Evolutionary conservation across 495 filamentous ascomycete genomes (phyloP), one percentile per base, ranked within the genome.

Genomic region (Cladorrhinum samala): DNA sequence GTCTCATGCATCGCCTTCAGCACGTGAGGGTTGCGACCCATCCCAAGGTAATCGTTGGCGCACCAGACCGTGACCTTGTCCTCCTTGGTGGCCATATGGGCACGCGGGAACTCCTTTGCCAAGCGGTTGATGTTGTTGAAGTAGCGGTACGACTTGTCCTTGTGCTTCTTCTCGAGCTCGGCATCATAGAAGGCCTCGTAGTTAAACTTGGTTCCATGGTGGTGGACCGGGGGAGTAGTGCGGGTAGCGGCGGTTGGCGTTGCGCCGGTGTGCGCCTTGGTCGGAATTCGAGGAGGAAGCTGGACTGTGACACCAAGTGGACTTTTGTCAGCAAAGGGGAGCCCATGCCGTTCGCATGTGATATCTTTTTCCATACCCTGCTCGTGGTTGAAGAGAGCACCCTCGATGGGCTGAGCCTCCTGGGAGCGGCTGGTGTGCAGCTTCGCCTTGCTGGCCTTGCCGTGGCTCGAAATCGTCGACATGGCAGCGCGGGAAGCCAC

Each of bases 61-160:
- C 93, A 98, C 93, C 94, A 98, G 33, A 97, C 92, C 3, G 91
- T 95, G 48, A 98, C 93, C n/a, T 82, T 81, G 56, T 96, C 88
- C 57, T 95, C 87, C 60, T 80, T 80, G 42, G 75, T 84, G 13
- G 90, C 79, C 73, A 93, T 93, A 68, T 98, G 93, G 16, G 93
- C 93, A 38, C 87, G 88, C 19, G 93, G 93, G 63, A 98, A 98
- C 56, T 97, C 89, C 73, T 94, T 86, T 52, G 94, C 93, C 53
- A 98, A 78, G 19, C 93, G 89, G 67, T 98, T 98, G 83, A 98
- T 98, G 77, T 98, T 98, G 77, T 98, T 98, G 82, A 98, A 98
- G 77, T 98, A 97, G 61, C 93, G 89, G 76, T 98, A 98, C 36
- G 89, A 95, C 75, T 95, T 96, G 78, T 98, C 94, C 77, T 95